Conservation (phyloP, 2,329 filamentous ascomycete genomes). For the Colletotrichum chlorophyti region DNA sequence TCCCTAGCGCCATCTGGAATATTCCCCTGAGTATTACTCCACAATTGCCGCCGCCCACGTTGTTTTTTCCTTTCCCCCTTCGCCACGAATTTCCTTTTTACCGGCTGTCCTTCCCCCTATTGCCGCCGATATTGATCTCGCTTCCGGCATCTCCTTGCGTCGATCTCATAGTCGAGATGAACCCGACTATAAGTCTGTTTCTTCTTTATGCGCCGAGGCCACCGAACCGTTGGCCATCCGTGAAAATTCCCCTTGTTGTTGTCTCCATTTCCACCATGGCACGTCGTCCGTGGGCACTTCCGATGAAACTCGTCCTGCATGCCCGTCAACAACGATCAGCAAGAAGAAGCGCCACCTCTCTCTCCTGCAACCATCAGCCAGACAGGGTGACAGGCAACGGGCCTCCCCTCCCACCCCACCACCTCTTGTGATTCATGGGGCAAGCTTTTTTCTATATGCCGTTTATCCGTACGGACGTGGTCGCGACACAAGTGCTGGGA, state of each 20-base stretch:
- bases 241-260: background rate
- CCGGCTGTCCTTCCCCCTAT: background rate
- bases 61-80: background rate
- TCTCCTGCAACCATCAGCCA: background rate
- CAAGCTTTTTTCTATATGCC: background rate
- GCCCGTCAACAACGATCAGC: background rate
- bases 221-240: background rate
- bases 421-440: background rate
- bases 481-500: background rate
- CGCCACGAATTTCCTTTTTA: background rate
- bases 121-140: background rate
- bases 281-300: constrained; percentile 21
- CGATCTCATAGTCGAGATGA: constrained; percentile 24
- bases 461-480: no score
- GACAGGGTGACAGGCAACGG: no score
- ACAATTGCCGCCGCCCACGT: constrained; percentile 11
- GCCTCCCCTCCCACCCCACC: no score
- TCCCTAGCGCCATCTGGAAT: constrained; percentile 15
- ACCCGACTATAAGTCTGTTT: constrained; percentile 18
- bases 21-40: constrained; percentile 10
- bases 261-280: background rate
- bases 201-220: constrained; percentile 17
- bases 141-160: constrained; percentile 14
- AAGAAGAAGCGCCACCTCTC: background rate
- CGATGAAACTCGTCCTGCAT: constrained; percentile 21